Evolutionary conservation across 2,329 filamentous ascomycete species (phyloP), one percentile per base, ranked within the genome.

Genomic region (Tolypocladium tundrense): DNA sequence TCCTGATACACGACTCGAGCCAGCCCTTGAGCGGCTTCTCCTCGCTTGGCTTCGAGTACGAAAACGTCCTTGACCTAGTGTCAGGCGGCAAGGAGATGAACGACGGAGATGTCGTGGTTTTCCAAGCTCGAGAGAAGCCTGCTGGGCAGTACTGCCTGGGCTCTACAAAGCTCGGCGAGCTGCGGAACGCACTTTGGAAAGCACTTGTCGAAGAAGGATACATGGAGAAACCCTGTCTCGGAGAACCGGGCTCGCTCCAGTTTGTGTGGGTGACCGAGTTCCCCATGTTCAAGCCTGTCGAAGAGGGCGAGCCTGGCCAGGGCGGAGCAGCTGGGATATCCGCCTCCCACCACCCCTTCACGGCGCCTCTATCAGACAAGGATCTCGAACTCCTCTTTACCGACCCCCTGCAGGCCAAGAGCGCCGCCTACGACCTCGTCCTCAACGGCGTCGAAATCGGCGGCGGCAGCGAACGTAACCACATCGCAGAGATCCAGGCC

Each of bases 331-430:
- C 91, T 0, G 91, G 92, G 5, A 85, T 97, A 66, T 85, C 87
- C 11, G 87, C 93, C 1, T 96, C 92, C 0, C 94, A 99, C 68
- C 94, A 99, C 70, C 94, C 94, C 0, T 99, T 99, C 73, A 99
- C 94, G 0, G 90, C 94, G 0, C 94, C 94, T 0, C 84, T 89
- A 41, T 84, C 84, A 0, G 72, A 80, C 0, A 75, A 77, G 5
- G 92, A 97, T 68, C 81, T 96, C 19, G 86, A 91, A 43, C 73
- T 90, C 0, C 82, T 97, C 1, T 77, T 85, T 42, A 85, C 79
- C 0, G 79, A 91, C 45, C 93, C 94, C 0, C 78, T 91, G 1
- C 73, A 79, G 53, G 91, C 85, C 1, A 83, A 81, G 64, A 95
- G 88, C 4, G 93, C 96, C 66, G 92, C 96, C 69, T 99, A 97